phyloP scores from a whole-genome alignment of 2,329 filamentous ascomycete genomes.

The Talaromyces rugulosus region DNA sequence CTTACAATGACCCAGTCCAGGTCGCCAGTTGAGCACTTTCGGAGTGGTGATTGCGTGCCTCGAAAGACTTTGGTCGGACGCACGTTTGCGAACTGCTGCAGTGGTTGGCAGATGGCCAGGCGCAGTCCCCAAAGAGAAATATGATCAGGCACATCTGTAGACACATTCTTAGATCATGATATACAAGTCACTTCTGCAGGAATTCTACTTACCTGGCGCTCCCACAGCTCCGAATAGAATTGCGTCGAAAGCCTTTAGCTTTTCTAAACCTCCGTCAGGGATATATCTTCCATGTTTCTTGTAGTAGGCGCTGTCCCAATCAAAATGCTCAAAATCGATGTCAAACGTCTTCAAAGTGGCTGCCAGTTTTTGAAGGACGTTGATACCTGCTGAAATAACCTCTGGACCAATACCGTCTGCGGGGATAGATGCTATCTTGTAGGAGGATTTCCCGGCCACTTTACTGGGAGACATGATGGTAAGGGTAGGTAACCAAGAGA shows the following conservation, averaged over 20 bases:
- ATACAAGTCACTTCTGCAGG: neutral
- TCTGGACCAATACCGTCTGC: conserved; percentile 68
- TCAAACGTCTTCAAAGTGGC: conserved; percentile 26
- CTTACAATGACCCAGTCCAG: conserved; percentile 55
- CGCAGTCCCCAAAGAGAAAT: conserved; percentile 40
- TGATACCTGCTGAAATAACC: conserved; percentile 61
- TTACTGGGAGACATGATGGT: conserved; percentile 1
- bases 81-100: conserved; percentile 57
- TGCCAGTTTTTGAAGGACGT: conserved; percentile 51
- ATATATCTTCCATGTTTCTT: conserved; percentile 52
- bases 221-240: conserved; percentile 60
- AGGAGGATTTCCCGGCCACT: conserved; percentile 18
- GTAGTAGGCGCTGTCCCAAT: conserved; percentile 48
- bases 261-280: conserved; percentile 47
- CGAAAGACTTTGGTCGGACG: conserved; percentile 51
- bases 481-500: neutral
- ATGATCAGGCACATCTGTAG: conserved; percentile 11
- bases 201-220: conserved; percentile 42
- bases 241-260: conserved; percentile 50
- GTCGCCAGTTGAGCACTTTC: conserved; percentile 44
- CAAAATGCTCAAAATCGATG: conserved; percentile 19
- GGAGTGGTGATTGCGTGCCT: conserved; percentile 49
- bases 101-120: conserved; percentile 52
- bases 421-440: conserved; percentile 60
- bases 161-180: neutral